Conservation (phyloP, 495 filamentous ascomycete genomes). For the Geopyxis carbonaria region DNA sequence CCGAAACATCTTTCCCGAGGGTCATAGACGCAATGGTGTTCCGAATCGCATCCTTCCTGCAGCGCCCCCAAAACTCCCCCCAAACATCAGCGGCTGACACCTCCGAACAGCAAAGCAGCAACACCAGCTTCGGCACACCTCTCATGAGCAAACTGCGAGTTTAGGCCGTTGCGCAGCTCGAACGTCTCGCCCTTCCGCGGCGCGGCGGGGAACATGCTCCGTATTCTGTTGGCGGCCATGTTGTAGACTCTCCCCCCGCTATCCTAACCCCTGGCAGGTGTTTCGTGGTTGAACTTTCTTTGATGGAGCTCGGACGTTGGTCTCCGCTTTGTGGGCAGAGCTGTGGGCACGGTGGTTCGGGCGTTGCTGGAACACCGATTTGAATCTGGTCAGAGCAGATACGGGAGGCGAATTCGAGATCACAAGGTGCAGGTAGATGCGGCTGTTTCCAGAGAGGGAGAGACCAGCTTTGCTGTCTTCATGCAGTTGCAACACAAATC, state of each 20-base stretch:
- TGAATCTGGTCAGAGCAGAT: no score
- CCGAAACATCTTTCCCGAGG: slow-evolving; percentile 92
- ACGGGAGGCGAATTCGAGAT: no score
- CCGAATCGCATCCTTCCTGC: slow-evolving; percentile 90
- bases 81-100: slow-evolving; percentile 3
- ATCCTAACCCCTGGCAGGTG: no score
- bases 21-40: slow-evolving; percentile 99
- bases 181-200: slow-evolving; percentile 97
- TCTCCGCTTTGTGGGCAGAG: no score
- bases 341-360: no score
- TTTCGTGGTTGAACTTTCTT: no score
- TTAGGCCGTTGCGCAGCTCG: slow-evolving; percentile 87
- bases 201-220: slow-evolving; percentile 68
- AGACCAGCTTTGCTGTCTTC: no score
- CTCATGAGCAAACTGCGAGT: slow-evolving; percentile 99
- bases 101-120: neutral
- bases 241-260: neutral
- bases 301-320: no score
- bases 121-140: slow-evolving; percentile 32
- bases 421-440: no score
- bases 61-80: slow-evolving; percentile 2
- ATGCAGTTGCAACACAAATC: no score
- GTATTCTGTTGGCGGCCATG: slow-evolving; percentile 95
- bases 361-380: no score
- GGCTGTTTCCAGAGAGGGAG: no score